Conservation (phyloP, 345 rosid species). For the Kandelia obovata region DNA sequence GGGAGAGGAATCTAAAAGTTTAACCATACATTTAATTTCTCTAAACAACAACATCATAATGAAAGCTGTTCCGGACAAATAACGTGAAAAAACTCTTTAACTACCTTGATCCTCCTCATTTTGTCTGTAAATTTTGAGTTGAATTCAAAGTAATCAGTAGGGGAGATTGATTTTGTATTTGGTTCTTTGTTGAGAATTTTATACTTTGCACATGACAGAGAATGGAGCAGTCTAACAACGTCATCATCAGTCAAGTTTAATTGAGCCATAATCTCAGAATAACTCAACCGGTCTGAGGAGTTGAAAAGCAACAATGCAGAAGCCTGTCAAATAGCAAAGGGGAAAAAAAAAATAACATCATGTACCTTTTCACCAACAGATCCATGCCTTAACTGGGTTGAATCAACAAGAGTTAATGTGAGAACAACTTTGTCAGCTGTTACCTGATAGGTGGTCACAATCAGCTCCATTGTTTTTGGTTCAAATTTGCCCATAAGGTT, state of each 20-base stretch:
- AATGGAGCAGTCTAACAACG: slow-evolving; percentile 40
- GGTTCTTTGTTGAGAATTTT: slow-evolving; percentile 45
- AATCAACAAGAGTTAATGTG: no score
- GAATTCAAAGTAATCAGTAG: slow-evolving; percentile 39
- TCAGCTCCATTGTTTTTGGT: slow-evolving; percentile 49
- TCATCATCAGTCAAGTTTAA: slow-evolving; percentile 35
- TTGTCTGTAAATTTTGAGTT: slow-evolving; percentile 37
- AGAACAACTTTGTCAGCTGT: no score
- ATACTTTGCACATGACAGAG: slow-evolving; percentile 39
- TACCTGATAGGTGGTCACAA: slow-evolving; percentile 51
- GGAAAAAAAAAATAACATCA: not conserved
- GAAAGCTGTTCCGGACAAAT: not conserved
- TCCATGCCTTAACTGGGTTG: not conserved
- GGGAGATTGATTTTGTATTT: slow-evolving; percentile 26
- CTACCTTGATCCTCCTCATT: slow-evolving; percentile 46
- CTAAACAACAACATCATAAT: not conserved
- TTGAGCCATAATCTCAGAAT: slow-evolving; percentile 37
- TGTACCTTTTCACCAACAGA: not conserved
- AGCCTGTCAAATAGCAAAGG: slow-evolving; percentile 25
- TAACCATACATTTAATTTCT: not conserved
- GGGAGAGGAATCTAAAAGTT: slow-evolving; percentile 39
- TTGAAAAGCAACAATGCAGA: slow-evolving; percentile 39
- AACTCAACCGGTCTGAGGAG: slow-evolving; percentile 35
- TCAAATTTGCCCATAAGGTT: slow-evolving; percentile 57
- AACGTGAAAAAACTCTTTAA: not conserved